A percentile compares a stretch with the other conserved stretches of the same genome.
Conservation (phyloP, 78 protist species). For the Dictyostelium brefeldianum region DNA sequence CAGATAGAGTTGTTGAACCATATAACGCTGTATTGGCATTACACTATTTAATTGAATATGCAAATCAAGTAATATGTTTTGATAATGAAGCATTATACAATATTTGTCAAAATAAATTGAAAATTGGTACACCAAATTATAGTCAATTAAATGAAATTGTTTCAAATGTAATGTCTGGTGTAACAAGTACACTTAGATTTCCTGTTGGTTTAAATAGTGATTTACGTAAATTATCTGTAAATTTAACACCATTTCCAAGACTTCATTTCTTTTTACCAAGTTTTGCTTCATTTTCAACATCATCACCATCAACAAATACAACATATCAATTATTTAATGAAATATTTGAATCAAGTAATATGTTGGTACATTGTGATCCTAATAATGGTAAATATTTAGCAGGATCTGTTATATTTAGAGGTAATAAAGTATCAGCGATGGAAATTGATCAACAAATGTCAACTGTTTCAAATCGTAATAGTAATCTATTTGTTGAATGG, state of each 20-base stretch:
- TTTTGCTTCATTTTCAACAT: slow-evolving; percentile 96
- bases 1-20: slow-evolving; percentile 99
- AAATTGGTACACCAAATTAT: slow-evolving; percentile 96
- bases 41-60: slow-evolving; percentile 98
- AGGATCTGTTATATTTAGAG: slow-evolving; percentile 97
- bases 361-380: slow-evolving; percentile 99
- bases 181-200: slow-evolving; percentile 98
- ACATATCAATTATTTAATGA: slow-evolving; percentile 98
- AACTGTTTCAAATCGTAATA: slow-evolving; percentile 94
- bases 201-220: slow-evolving; percentile 99
- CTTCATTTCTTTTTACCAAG: slow-evolving; percentile 99
- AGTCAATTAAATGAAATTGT: slow-evolving; percentile 98
- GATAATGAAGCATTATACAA: slow-evolving; percentile 99
- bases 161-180: slow-evolving; percentile 97
- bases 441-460: slow-evolving; percentile 99
- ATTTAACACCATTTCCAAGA: slow-evolving; percentile 99
- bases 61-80: slow-evolving; percentile 96
- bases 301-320: slow-evolving; percentile 90
- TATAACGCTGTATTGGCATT: slow-evolving; percentile 99
- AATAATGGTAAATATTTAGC: slow-evolving; percentile 98
- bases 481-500: slow-evolving; percentile 98
- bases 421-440: slow-evolving; percentile 96
- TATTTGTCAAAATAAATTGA: slow-evolving; percentile 96
- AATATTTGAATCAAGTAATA: slow-evolving; percentile 99
- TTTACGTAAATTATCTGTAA: slow-evolving; percentile 98